Percentiles rank a stretch among this genome's conserved stretches.
These are phyloP conservation scores for Umbelopsis sp. DNA, from an alignment of 192 early-diverging fungal species.

Conservation along the genomic window DNA sequence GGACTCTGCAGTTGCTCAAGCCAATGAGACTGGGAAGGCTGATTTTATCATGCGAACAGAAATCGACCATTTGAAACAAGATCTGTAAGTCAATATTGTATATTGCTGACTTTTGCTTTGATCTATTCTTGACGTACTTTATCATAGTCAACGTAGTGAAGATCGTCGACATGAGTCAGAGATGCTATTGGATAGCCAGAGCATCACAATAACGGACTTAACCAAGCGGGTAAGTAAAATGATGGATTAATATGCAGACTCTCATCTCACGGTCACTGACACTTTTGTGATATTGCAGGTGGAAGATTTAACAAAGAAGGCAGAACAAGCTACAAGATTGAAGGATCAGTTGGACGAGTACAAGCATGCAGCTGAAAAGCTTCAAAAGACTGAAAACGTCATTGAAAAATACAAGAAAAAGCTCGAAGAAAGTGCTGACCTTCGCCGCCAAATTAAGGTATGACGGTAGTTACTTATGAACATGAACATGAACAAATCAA, in stretches of 20 bases:
- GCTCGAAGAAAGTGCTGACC: conserved; percentile 83
- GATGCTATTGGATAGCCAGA: conserved; percentile 58
- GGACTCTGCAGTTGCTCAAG: conserved; percentile 70
- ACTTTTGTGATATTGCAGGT: conserved; percentile 11
- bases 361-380: conserved; percentile 82
- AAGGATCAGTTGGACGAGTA: conserved; percentile 93
- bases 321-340: conserved; percentile 74
- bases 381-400: conserved; percentile 91
- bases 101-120: not conserved
- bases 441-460: conserved; percentile 79
- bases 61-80: conserved; percentile 84
- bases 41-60: conserved; percentile 87
- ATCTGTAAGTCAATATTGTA: conserved; percentile 60
- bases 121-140: not conserved
- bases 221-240: conserved; percentile 46
- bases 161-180: conserved; percentile 70
- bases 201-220: conserved; percentile 64
- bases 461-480: not conserved
- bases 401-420: conserved; percentile 97
- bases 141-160: conserved; percentile 75
- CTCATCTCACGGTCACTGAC: not conserved
- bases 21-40: conserved; percentile 74
- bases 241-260: not conserved
- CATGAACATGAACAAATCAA: not conserved
- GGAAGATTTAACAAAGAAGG: conserved; percentile 60